Conservation (phyloP, 345 rosid species). For the Populus ilicifolia region DNA sequence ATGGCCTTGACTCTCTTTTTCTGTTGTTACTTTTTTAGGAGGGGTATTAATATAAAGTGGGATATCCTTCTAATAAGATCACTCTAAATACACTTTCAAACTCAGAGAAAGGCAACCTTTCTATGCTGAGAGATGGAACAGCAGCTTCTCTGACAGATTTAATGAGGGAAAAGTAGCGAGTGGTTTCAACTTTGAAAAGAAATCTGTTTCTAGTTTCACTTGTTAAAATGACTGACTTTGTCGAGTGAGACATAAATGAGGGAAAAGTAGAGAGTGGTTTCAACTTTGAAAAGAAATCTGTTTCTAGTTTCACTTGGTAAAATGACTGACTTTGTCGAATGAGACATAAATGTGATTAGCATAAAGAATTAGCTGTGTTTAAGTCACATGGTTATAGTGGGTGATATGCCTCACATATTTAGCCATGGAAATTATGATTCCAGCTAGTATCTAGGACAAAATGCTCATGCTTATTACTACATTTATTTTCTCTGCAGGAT, state of each 20-base stretch:
- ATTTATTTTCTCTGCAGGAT: conserved; percentile 52
- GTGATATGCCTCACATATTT: not conserved
- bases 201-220: not conserved
- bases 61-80: no score
- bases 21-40: not conserved
- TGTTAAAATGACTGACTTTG: not conserved
- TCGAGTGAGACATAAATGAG: not conserved
- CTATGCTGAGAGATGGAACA: no score
- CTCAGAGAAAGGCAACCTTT: no score
- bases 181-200: not conserved
- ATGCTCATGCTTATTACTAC: conserved; percentile 21
- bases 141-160: no score
- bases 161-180: no score
- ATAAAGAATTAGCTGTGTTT: not conserved
- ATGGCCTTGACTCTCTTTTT: not conserved
- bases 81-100: no score
- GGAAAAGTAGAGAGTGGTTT: no score
- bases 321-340: not conserved
- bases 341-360: not conserved
- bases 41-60: not conserved
- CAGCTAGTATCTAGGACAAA: not conserved
- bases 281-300: not conserved
- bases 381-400: not conserved
- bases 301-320: not conserved
- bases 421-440: not conserved